Percentiles rank a stretch among this genome's conserved stretches.
phyloP scores from a whole-genome alignment of 2,329 filamentous ascomycete species.

The Anthostomella pinea region DNA sequence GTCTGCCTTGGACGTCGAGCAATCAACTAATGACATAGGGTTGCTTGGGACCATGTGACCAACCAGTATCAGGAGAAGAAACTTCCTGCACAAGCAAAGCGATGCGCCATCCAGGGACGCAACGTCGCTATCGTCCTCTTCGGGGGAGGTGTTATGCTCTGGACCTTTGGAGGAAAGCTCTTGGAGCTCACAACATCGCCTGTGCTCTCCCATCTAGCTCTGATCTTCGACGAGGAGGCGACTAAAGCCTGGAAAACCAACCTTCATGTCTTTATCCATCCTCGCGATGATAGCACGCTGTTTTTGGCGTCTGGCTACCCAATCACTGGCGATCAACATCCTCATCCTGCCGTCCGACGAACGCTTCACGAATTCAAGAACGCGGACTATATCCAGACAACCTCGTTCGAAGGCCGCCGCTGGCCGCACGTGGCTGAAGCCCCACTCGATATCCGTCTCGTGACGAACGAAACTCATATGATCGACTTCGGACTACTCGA shows the following conservation, averaged over 20 bases:
- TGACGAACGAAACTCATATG: no score
- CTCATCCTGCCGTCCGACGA: constrained; percentile 3
- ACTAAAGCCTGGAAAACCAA: constrained; percentile 5
- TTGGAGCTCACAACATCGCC: constrained; percentile 9
- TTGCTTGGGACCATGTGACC: constrained; percentile 24
- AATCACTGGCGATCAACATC: neutral
- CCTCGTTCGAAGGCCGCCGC: no score
- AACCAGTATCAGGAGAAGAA: constrained; percentile 17
- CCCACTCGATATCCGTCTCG: no score
- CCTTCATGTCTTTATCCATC: constrained; percentile 17
- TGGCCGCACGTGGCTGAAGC: no score
- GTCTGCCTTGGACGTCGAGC: neutral
- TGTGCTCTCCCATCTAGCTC: constrained; percentile 1
- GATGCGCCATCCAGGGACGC: constrained; percentile 12
- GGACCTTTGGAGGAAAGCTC: constrained; percentile 17
- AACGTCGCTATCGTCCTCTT: constrained; percentile 19
- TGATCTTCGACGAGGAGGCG: neutral
- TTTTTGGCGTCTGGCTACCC: constrained; percentile 18
- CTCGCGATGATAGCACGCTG: constrained; percentile 12
- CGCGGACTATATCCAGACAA: no score
- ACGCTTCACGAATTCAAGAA: constrained; percentile 13
- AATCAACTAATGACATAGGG: constrained; percentile 10
- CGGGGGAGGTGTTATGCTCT: constrained; percentile 17
- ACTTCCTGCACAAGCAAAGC: constrained; percentile 10
- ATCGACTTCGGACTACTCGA: no score